phyloP scores from a whole-genome alignment of 164 flowering plant genomes.

The Berberis vulgaris region DNA sequence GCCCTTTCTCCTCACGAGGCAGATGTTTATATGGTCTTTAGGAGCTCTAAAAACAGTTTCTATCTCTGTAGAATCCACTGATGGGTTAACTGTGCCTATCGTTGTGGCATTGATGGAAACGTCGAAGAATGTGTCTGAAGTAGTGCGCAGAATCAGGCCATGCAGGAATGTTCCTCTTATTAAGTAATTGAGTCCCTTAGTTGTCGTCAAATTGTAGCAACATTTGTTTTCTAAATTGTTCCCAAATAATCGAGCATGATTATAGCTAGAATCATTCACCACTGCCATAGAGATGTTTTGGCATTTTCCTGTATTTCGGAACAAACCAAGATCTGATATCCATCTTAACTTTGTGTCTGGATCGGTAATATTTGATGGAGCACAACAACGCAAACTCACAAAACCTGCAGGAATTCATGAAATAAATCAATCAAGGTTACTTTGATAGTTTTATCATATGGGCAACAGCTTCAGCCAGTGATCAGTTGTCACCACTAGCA shows the following conservation, averaged over 20 bases:
- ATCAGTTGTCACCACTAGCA: not conserved
- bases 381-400: conserved; percentile 51
- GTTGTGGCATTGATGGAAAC: conserved; percentile 30
- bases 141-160: conserved; percentile 9
- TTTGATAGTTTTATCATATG: not conserved
- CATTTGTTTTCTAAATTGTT: conserved; percentile 27
- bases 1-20: conserved; percentile 34
- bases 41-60: conserved; percentile 43
- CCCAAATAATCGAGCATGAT: conserved; percentile 22
- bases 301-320: conserved; percentile 22
- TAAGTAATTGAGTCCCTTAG: conserved; percentile 29
- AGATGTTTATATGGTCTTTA: conserved; percentile 26
- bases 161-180: conserved; percentile 43
- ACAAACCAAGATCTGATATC: conserved; percentile 35
- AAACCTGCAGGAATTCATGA: conserved; percentile 33
- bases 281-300: conserved; percentile 9
- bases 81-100: conserved; percentile 24
- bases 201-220: conserved; percentile 46
- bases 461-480: not conserved
- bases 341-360: conserved; percentile 26
- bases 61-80: conserved; percentile 20
- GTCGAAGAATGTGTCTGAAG: conserved; percentile 14
- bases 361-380: conserved; percentile 29
- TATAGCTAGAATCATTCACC: conserved; percentile 10
- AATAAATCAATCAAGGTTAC: not conserved